Evolutionary conservation across 1,139 yeast genomes (phyloP), one percentile per base, ranked within the genome.

Genomic region (Insectozyma bohioensis): DNA sequence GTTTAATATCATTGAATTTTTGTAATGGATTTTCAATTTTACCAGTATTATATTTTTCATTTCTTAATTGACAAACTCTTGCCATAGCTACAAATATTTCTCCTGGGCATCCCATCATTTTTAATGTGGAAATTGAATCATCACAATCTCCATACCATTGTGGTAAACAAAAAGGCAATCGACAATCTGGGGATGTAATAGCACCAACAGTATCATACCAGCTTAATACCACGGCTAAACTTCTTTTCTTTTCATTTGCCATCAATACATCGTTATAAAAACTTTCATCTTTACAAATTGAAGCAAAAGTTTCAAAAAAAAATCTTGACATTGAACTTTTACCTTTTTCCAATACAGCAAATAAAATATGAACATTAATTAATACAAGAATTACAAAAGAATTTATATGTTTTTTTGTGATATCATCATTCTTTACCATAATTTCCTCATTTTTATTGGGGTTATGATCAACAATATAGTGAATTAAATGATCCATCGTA

Each of bases 181-280:
- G 51, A 40, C 72, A 72, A 48, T 74, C 80, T 0, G 79, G 75
- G 1, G 78, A 69, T 1, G 69, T 72, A n/a, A 74, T 54, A 1
- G 80, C 75, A 24, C 72, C 54, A 2, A 74, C 70, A 0, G 80
- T 74, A 44, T 75, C 80, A 47, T 71, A 74, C 80, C 80, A 74
- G 1, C 78, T 66, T 5, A 75, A 46, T 10, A 71, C 75, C 12
- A 74, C 73, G 9, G 71, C 63, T 24, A 74, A 46, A 4, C 73
- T 67, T 15, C 68, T 60, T 41, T 72, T 75, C 40, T 69, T 72
- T 16, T 70, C 72, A 28, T 60, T 64, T 12, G 61, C 61, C 43
- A 66, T 43, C 20, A 58, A 45, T n/a, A 49, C 38, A 17, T 43
- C 38, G 11, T 37, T 30, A 39, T 51, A 54, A 29, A 59, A 55